Conservation (phyloP, 768 basidiomycete species). For the Mycena rebaudengoi region DNA sequence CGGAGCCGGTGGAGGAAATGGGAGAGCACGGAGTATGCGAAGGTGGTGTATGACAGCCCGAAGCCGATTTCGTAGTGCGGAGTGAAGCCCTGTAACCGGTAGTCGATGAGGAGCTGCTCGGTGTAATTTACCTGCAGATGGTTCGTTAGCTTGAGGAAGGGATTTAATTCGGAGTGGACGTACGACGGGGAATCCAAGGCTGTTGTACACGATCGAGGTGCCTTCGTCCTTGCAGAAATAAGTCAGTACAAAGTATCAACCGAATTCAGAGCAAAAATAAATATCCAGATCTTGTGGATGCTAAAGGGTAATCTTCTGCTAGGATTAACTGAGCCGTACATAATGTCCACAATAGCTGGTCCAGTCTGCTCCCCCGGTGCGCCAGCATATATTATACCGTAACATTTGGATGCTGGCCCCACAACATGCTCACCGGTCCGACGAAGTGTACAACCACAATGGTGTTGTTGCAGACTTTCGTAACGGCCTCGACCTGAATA, state of each 20-base stretch:
- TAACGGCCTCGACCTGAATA: slow-evolving; percentile 60
- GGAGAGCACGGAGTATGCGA: slow-evolving; percentile 65
- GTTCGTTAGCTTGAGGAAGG: not conserved
- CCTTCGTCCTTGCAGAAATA: slow-evolving; percentile 7
- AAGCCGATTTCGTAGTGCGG: slow-evolving; percentile 76
- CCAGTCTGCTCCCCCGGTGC: slow-evolving; percentile 79
- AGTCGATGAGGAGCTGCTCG: slow-evolving; percentile 73
- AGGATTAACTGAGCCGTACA: slow-evolving; percentile 83
- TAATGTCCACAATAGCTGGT: slow-evolving; percentile 76
- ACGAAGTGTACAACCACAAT: slow-evolving; percentile 85
- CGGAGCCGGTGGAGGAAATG: slow-evolving; percentile 41
- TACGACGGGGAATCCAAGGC: slow-evolving; percentile 48
- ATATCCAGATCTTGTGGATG: slow-evolving; percentile 70
- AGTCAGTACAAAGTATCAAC: not conserved
- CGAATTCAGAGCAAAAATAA: not conserved
- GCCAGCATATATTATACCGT: slow-evolving; percentile 67
- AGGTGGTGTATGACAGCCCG: slow-evolving; percentile 79
- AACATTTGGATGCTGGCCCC: slow-evolving; percentile 81
- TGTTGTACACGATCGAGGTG: slow-evolving; percentile 45
- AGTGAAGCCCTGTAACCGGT: slow-evolving; percentile 59
- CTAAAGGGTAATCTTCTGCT: slow-evolving; percentile 74
- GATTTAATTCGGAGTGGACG: slow-evolving; percentile 11
- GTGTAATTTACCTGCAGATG: slow-evolving; percentile 64
- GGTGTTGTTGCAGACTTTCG: slow-evolving; percentile 76
- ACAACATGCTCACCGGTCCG: slow-evolving; percentile 73